phyloP scores from a whole-genome alignment of 805 yeast species.

The Saturnispora gosingensis region DNA sequence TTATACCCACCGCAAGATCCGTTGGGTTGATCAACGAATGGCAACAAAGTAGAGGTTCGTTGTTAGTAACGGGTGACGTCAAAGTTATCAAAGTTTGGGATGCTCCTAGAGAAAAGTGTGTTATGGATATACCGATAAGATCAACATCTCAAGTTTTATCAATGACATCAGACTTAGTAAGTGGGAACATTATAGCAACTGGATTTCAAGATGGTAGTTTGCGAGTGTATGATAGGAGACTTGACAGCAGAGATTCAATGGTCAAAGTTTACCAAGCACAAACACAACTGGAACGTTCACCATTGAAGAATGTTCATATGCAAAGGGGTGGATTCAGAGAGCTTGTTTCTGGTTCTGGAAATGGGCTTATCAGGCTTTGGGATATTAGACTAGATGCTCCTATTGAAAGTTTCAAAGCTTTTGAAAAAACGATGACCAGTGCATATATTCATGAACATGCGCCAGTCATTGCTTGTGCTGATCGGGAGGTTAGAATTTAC shows the following conservation, averaged over 20 bases:
- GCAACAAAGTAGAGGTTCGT: constrained; percentile 93
- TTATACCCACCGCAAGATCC: constrained; percentile 69
- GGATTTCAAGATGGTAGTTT: constrained; percentile 89
- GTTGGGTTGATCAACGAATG: constrained; percentile 85
- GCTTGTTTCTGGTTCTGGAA: constrained; percentile 70
- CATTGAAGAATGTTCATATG: constrained; percentile 74
- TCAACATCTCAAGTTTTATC: constrained; percentile 84
- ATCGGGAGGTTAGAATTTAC: constrained; percentile 71
- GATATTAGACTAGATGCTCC: constrained; percentile 74
- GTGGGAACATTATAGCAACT: constrained; percentile 82
- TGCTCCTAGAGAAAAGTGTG: constrained; percentile 85
- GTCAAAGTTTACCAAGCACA: constrained; percentile 69
- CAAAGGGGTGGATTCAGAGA: constrained; percentile 96
- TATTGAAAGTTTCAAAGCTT: constrained; percentile 52
- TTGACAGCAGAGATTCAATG: constrained; percentile 79
- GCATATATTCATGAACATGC: constrained; percentile 93
- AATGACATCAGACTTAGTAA: constrained; percentile 88
- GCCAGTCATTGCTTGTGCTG: constrained; percentile 84
- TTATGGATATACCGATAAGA: constrained; percentile 83
- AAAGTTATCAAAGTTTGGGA: constrained; percentile 92
- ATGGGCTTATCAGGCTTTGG: constrained; percentile 83
- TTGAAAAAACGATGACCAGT: constrained; percentile 46
- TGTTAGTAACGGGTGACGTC: constrained; percentile 90
- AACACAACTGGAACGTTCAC: constrained; percentile 15
- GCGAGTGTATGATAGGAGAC: constrained; percentile 82